phyloP scores from a whole-genome alignment of 257 asterid species.

The Knoxia roxburghii region DNA sequence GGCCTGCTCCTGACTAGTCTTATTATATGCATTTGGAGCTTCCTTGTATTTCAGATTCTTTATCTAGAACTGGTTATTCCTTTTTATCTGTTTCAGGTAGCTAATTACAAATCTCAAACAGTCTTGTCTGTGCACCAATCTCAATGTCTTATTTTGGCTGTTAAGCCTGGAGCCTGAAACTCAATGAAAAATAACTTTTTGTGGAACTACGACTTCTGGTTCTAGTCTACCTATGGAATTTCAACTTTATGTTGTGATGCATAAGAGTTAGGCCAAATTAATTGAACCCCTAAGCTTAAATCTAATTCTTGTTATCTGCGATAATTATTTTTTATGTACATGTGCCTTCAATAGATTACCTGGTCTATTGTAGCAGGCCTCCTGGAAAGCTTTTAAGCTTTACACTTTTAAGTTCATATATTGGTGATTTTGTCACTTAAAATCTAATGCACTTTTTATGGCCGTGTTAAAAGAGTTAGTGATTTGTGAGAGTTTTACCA shows the following conservation, averaged over 20 bases:
- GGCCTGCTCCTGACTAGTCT: too few relatives aligned
- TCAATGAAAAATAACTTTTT: too few relatives aligned
- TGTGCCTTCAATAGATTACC: background rate
- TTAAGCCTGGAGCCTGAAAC: too few relatives aligned
- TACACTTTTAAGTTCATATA: background rate
- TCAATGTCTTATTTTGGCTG: too few relatives aligned
- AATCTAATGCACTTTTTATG: background rate
- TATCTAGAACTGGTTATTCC: too few relatives aligned
- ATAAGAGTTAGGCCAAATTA: background rate
- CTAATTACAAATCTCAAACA: too few relatives aligned
- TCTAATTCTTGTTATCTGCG: background rate
- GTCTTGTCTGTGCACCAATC: too few relatives aligned
- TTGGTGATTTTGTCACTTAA: background rate
- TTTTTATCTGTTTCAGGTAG: too few relatives aligned
- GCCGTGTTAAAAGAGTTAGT: background rate
- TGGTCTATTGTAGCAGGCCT: background rate
- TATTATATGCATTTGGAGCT: too few relatives aligned
- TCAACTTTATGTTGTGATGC: background rate
- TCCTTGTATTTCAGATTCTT: too few relatives aligned
- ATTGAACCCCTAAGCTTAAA: background rate
- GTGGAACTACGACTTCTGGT: too few relatives aligned
- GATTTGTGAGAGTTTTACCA: background rate
- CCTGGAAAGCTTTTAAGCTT: background rate
- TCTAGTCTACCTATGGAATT: too few relatives aligned
- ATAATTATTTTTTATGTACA: background rate